phyloP scores from a whole-genome alignment of 140 eudicot genomes.

The Senecio squalidus region DNA sequence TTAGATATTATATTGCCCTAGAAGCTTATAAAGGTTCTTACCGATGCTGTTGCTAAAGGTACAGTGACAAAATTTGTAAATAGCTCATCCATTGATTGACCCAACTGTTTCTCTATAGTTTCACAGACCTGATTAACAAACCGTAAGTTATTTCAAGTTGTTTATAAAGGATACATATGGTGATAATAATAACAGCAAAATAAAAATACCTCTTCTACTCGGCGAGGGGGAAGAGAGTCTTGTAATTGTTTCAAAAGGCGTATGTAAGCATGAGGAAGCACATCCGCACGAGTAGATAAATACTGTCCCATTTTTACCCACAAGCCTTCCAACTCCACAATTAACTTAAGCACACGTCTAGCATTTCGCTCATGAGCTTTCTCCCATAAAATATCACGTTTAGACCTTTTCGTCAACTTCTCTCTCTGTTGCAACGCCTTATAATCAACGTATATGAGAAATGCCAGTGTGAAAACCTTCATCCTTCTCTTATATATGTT shows the following conservation, averaged over 20 bases:
- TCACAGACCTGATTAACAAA: constrained; percentile 54
- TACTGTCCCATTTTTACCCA: constrained; percentile 99
- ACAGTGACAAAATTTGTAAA: constrained; percentile 53
- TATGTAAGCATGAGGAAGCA: constrained; percentile 89
- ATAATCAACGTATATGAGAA: constrained; percentile 81
- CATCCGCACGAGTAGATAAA: constrained; percentile 98
- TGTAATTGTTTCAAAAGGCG: constrained; percentile 69
- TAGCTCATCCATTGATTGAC: constrained; percentile 69
- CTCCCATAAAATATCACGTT: constrained; percentile 69
- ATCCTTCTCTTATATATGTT: constrained; percentile 72
- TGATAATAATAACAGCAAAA: no score
- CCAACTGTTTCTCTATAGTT: constrained; percentile 74
- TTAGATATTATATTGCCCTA: not conserved
- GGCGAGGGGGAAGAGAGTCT: constrained; percentile 98
- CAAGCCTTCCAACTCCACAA: constrained; percentile 86
- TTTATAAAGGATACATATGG: not conserved
- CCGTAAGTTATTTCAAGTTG: not conserved
- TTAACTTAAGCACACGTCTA: constrained; percentile 65
- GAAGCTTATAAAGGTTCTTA: constrained; percentile 31
- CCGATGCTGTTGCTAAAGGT: constrained; percentile 98
- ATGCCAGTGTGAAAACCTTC: constrained; percentile 75
- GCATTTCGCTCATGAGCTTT: constrained; percentile 97
- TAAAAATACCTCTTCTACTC: constrained; percentile 60
- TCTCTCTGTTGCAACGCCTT: constrained; percentile 90
- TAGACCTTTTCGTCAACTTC: constrained; percentile 65